Evolutionary conservation across 2,329 filamentous ascomycete species (phyloP), one percentile per base, ranked within the genome.

Genomic region (Stylonectria norvegica): DNA sequence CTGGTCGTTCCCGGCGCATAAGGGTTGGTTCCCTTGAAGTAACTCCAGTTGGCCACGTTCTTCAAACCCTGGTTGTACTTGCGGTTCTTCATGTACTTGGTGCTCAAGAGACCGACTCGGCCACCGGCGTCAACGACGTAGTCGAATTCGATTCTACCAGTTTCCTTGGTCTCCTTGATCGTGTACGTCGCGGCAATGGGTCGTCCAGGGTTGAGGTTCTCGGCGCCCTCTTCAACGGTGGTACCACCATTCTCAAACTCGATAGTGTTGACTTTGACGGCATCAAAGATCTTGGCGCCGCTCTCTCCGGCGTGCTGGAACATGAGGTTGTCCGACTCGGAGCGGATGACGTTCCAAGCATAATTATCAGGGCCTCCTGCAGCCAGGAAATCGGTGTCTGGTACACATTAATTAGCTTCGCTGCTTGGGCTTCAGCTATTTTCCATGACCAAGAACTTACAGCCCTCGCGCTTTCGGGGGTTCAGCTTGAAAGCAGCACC

Each of bases 101-200:
- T 76, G 34, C 58, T 65, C 9, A 76, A 15, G 3, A 76, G 34
- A 3, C 72, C 72, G 1, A 43, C 45, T 10, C 73, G 61, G 3
- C 73, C 73, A 36, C 61, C 69, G 0, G 72, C 73, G 52, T 77
- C 72, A 1, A 76, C 52, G 14, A 76, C 32, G 39, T 73, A 75
- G 4, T 74, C 56, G 42, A 75, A 74, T 1, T 40, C 51, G 37
- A 75, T 69, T 2, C 40, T 50, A 10, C 72, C 71, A 7, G 54
- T 49, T 3, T 46, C 44, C 4, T 56, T 59, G 38, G 61, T 63
- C 20, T 63, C 60, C 36, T 63, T 67, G 20, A 46, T 36, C 3
- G 42, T 36, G 59, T 61, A 71, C 2, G 52, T 55, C 4, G 66
- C 67, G 2, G 62, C 63, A 1, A 68, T 52, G 1, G 68, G 62